A percentile compares a stretch with the other conserved stretches of the same genome.
These are phyloP conservation scores for Boechera stricta DNA, from an alignment of 345 rosid species.

Conservation along the genomic window DNA sequence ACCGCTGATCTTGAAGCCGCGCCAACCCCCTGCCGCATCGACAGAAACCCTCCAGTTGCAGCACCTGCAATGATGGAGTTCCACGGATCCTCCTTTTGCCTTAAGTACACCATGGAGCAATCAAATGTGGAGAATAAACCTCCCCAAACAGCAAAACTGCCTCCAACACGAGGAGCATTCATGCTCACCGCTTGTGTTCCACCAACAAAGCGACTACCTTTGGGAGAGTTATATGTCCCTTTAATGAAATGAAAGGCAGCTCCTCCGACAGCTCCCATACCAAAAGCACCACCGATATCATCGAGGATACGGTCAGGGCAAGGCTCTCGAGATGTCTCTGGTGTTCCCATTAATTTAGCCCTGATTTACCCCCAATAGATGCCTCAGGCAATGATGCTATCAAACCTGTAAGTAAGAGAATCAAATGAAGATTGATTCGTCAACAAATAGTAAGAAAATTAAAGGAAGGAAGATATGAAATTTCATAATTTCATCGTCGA, in stretches of 20 bases:
- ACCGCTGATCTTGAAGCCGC: slow-evolving; percentile 61
- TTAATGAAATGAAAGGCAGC: slow-evolving; percentile 73
- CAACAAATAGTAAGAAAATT: not conserved
- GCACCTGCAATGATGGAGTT: slow-evolving; percentile 86
- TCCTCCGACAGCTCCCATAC: slow-evolving; percentile 91
- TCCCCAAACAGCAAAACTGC: slow-evolving; percentile 88
- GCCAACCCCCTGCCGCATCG: slow-evolving; percentile 70
- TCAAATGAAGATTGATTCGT: not conserved
- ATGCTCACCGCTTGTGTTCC: slow-evolving; percentile 71
- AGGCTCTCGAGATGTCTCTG: slow-evolving; percentile 81
- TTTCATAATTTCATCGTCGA: not conserved
- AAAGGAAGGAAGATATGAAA: not conserved
- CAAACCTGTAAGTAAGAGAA: slow-evolving; percentile 10
- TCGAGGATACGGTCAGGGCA: slow-evolving; percentile 85
- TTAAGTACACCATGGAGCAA: slow-evolving; percentile 74
- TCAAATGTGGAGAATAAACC: slow-evolving; percentile 81
- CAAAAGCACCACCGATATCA: slow-evolving; percentile 82
- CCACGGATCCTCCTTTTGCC: slow-evolving; percentile 94
- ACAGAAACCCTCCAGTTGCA: slow-evolving; percentile 78
- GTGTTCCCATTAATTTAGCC: slow-evolving; percentile 61
- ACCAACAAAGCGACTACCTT: slow-evolving; percentile 62
- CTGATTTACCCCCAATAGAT: not conserved
- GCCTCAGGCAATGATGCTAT: not conserved
- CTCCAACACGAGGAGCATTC: slow-evolving; percentile 83
- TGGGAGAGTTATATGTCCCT: slow-evolving; percentile 68